Percentiles rank a stretch among this genome's conserved stretches.
Conservation (phyloP, 2,329 filamentous ascomycete genomes). For the Thermomyces lanuginosus region DNA sequence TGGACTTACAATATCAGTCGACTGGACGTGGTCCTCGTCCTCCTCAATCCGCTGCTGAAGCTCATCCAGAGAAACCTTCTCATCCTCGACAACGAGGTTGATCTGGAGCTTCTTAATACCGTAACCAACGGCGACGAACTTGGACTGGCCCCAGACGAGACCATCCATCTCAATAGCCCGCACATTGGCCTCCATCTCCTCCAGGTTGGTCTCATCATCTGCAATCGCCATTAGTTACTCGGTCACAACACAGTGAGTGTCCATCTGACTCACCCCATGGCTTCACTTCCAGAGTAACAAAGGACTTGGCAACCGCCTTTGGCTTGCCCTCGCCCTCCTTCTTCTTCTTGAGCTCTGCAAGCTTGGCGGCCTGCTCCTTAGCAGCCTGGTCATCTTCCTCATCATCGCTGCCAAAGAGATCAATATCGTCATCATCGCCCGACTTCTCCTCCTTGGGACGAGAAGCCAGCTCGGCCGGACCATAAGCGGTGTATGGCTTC, state of each 20-base stretch:
- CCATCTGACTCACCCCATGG: constrained; percentile 67
- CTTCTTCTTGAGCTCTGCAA: constrained; percentile 92
- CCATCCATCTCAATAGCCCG: constrained; percentile 78
- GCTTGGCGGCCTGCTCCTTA: constrained; percentile 68
- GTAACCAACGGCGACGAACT: constrained; percentile 80
- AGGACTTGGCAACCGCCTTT: constrained; percentile 87
- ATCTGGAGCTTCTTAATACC: constrained; percentile 99
- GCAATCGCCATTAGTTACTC: constrained; percentile 3
- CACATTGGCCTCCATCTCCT: constrained; percentile 61
- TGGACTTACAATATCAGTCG: constrained; percentile 58
- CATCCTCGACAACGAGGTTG: constrained; percentile 93
- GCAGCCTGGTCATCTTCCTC: constrained; percentile 83
- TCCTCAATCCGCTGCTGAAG: constrained; percentile 74
- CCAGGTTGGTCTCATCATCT: constrained; percentile 92
- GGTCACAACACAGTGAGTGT: constrained; percentile 6
- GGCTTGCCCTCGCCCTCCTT: constrained; percentile 61
- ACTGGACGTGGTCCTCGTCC: constrained; percentile 93
- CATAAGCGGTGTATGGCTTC: constrained; percentile 79
- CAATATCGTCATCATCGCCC: constrained; percentile 70
- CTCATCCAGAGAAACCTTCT: constrained; percentile 77
- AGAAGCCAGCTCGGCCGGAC: constrained; percentile 62
- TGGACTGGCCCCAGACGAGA: constrained; percentile 86
- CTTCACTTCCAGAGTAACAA: constrained; percentile 93
- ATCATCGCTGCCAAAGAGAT: constrained; percentile 86
- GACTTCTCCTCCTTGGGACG: constrained; percentile 75